Base-by-base conservation (phyloP, 129 eudicot genomes). In the Calendula officinalis region DNA sequence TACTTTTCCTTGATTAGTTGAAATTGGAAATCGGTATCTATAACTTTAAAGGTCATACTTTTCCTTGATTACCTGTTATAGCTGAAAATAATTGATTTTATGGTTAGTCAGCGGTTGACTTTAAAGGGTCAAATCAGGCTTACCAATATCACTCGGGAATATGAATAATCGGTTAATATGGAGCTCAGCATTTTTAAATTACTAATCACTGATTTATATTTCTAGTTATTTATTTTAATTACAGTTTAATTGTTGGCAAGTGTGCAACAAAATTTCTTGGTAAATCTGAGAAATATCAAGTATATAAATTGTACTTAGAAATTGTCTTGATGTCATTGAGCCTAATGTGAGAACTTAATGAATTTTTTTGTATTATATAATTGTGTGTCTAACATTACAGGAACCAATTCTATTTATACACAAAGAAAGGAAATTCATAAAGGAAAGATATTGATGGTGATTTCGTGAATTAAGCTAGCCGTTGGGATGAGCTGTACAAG, bases 321-420 rank as follows among this genome's bases (percentile, higher is more conserved):
- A 62, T 37, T 92, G 96, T 92, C 86, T 85, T 60, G 95, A 92
- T 67, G 68, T 72, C 56, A 60, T 92, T 72, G 98, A 92, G 80
- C 17, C 5, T n/a, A 14, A 37, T 37, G n/a, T n/a, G n/a, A n/a
- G n/a, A n/a, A n/a, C n/a, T n/a, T n/a, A n/a, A n/a, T n/a, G n/a
- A n/a, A n/a, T n/a, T n/a, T n/a, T n/a, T n/a, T n/a, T n/a, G n/a
- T n/a, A n/a, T n/a, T n/a, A n/a, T n/a, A n/a, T n/a, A n/a, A n/a
- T n/a, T n/a, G n/a, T n/a, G n/a, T n/a, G n/a, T n/a, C n/a, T n/a
- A n/a, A n/a, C n/a, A n/a, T n/a, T n/a, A n/a, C n/a, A n/a, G n/a
- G n/a, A n/a, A n/a, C n/a, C n/a, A n/a, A n/a, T n/a, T n/a, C n/a
- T n/a, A n/a, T n/a, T n/a, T n/a, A n/a, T n/a, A n/a, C n/a, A n/a